Percentiles rank a stretch among this genome's conserved stretches.
These are phyloP conservation scores for Leccinum olivaceoglutinosum DNA, from an alignment of 1,284 basidiomycete species.

Conservation along the genomic window DNA sequence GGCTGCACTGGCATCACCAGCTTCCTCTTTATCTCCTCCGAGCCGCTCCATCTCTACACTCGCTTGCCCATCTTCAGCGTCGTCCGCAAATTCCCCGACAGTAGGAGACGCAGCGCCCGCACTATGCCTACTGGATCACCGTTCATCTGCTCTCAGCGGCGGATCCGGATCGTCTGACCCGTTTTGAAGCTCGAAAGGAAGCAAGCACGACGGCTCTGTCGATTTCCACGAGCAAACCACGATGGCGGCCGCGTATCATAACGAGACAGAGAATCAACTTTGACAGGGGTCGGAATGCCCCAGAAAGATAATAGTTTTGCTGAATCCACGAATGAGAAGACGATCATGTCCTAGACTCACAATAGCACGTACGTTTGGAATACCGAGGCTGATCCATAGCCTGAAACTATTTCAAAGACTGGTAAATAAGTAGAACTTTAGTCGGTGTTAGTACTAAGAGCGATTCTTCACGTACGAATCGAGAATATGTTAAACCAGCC, in stretches of 20 bases:
- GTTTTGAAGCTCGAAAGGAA: slow-evolving; percentile 54
- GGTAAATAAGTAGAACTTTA: neutral
- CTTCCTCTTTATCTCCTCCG: neutral
- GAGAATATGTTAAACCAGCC: slow-evolving; percentile 79
- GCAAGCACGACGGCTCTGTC: slow-evolving; percentile 71
- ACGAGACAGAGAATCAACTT: slow-evolving; percentile 84
- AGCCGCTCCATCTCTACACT: neutral
- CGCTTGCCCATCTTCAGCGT: neutral
- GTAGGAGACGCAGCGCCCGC: neutral
- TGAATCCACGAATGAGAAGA: slow-evolving; percentile 23
- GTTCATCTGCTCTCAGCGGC: slow-evolving; percentile 4
- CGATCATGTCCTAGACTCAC: neutral
- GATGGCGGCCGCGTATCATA: slow-evolving; percentile 92
- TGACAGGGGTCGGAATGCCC: slow-evolving; percentile 73
- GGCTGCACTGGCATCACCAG: neutral
- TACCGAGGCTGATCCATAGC: slow-evolving; percentile 81
- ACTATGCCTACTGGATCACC: neutral
- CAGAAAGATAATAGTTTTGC: slow-evolving; percentile 78
- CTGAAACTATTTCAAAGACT: slow-evolving; percentile 88
- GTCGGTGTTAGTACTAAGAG: neutral
- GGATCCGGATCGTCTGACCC: slow-evolving; percentile 12
- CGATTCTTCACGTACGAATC: slow-evolving; percentile 45
- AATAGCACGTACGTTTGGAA: slow-evolving; percentile 44
- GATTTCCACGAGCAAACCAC: slow-evolving; percentile 84
- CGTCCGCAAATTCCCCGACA: neutral